Base-by-base conservation (phyloP, 2,329 filamentous ascomycete genomes). In the Ceratocystis destructans region DNA sequence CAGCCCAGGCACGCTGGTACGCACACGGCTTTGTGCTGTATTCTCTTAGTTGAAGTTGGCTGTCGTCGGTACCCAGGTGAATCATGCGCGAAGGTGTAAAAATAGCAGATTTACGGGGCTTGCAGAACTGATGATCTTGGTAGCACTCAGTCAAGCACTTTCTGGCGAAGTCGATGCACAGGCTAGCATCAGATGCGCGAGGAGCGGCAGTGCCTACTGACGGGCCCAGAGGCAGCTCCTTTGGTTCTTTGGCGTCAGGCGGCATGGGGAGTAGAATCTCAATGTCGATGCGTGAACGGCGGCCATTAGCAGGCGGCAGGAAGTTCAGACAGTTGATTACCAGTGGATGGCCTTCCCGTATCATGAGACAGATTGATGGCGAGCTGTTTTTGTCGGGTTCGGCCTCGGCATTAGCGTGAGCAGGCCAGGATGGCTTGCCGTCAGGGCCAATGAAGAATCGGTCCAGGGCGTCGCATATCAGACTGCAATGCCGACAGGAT, bases 261-360 rank as follows among this genome's bases (percentile, higher is more conserved):
- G 64, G 33, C 66, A 68, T 66, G 20, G 66, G 66, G 1, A 68
- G 37, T 3, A 68, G 61, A 20, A 68, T 48, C 25, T 68, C 66
- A 25, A 68, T 53, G 41, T 68, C 66, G 37, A 68, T 68, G 7
- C 66, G 61, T 17, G 66, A 68, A 12, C 66, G 64, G 5, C 61
- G 64, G n/a, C 66, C 63, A 48, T 68, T 62, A 15, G 66, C 31
- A 28, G 46, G 28, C 1, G 66, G 66, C 6, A 68, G 37, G 31
- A 68, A 68, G 31, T 68, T 68, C 3, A 68, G 55, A 44, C 66
- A 68, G 50, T 65, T 68, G 50, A 68, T 68, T 31, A 68, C 66
- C 5, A 68, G 61, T 4, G 66, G 66, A 17, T 45, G 50, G n/a
- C 66, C 66, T n/a, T 68, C 66, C 17, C 64, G 61, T 25, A 68